Conservation (phyloP, 805 yeast genomes). For the Saccharomycopsis capsularis region DNA sequence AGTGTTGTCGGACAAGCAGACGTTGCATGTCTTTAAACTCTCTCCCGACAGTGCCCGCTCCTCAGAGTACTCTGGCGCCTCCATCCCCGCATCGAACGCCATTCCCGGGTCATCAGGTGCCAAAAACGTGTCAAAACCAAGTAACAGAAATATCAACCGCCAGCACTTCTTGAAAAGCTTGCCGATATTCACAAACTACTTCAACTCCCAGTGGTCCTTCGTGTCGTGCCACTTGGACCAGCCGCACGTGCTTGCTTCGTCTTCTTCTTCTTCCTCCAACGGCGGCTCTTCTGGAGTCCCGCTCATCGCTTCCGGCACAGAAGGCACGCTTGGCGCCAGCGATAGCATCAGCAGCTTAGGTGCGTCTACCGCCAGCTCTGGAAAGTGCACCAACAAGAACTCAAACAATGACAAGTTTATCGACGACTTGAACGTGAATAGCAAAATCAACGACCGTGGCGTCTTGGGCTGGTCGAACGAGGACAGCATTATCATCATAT, state of each 20-base stretch:
- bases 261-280: neutral
- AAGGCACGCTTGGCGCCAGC: too few relatives aligned
- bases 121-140: neutral
- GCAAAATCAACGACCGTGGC: constrained; percentile 33
- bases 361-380: neutral
- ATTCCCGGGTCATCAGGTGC: neutral
- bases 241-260: constrained; percentile 1
- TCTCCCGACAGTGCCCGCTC: constrained; percentile 26
- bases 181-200: constrained; percentile 18
- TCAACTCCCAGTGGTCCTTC: constrained; percentile 22
- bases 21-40: constrained; percentile 73
- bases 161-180: constrained; percentile 16
- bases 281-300: too few relatives aligned
- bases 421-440: constrained; percentile 25
- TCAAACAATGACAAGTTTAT: constrained; percentile 19
- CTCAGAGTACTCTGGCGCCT: constrained; percentile 20
- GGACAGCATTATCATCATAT: constrained; percentile 63
- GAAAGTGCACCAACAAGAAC: neutral
- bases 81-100: neutral
- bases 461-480: constrained; percentile 67
- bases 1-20: constrained; percentile 80
- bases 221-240: constrained; percentile 18
- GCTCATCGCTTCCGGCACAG: too few relatives aligned
- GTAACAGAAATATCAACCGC: constrained; percentile 6
- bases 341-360: neutral